Conservation (phyloP, 2,329 filamentous ascomycete genomes). For the Nemania diffusa region DNA sequence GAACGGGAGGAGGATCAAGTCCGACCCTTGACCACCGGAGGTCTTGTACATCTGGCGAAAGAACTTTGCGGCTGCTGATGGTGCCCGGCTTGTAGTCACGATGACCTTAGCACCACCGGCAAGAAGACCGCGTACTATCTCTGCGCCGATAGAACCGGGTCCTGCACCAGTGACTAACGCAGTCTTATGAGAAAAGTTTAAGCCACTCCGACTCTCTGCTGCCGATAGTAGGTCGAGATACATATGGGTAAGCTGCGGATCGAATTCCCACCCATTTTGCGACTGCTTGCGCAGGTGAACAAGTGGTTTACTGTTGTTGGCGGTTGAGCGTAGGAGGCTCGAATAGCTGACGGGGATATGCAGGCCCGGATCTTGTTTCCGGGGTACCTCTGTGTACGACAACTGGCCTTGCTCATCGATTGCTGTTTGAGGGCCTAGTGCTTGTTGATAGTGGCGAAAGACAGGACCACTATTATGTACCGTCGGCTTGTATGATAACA, state of each 20-base stretch:
- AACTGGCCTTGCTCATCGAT: background rate
- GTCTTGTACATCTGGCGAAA: constrained; percentile 92
- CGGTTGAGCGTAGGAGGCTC: background rate
- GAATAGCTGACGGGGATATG: background rate
- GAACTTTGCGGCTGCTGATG: constrained; percentile 71
- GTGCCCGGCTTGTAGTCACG: constrained; percentile 94
- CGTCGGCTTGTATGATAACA: background rate
- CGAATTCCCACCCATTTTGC: background rate
- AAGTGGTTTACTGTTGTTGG: background rate
- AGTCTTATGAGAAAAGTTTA: constrained; percentile 94
- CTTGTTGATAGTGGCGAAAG: background rate
- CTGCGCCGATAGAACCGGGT: constrained; percentile 95
- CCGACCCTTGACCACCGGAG: constrained; percentile 84
- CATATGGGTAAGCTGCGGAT: constrained; percentile 80
- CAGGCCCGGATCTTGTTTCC: background rate
- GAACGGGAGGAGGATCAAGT: constrained; percentile 97
- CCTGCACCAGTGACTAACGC: constrained; percentile 98
- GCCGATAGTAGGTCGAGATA: constrained; percentile 89
- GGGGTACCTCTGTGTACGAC: background rate
- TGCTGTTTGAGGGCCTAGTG: background rate
- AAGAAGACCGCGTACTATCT: constrained; percentile 95
- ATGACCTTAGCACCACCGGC: constrained; percentile 96
- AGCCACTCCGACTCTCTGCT: constrained; percentile 84
- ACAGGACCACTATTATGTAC: background rate
- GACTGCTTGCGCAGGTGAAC: constrained; percentile 1